Evolutionary conservation across 768 basidiomycete genomes (phyloP), one percentile per base, ranked within the genome.

Genomic region (Scleroderma citrinum): DNA sequence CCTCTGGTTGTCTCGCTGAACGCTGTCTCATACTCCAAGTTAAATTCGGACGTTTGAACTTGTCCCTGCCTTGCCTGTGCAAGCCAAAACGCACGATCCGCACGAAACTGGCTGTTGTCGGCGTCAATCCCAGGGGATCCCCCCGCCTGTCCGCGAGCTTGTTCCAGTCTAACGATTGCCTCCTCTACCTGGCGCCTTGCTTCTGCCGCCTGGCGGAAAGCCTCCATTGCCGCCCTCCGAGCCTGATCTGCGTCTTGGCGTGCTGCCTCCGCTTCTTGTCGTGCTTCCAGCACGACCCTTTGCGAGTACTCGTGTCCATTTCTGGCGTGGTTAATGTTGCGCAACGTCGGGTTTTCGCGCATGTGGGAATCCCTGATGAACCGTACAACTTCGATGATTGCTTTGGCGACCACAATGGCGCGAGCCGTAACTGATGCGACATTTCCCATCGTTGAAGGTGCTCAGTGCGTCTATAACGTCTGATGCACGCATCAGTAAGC

Each of bases 341-440:
- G 19, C 17, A 50, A 30, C 3, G 44, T 46, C 13, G 49, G 44
- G 31, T 50, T 50, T 16, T 45, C 49, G 0, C 19, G 29, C 23
- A 46, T 14, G 26, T 5, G 26, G 31, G 35, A 36, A 7, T 17
- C 21, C 24, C 30, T 32, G 20, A 50, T 37, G 7, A 8, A 23
- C n/a, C 17, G 14, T 12, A 50, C 20, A 4, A 50, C 4, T 17
- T 17, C 10, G n/a, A 50, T 8, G 44, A 50, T 17, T 5, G 19
- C 21, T 23, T 24, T 26, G 12, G 24, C 36, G 11, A 46, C 40
- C n/a, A 23, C n/a, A 8, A 24, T 26, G 37, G 40, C n/a, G 11
- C n/a, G 11, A 7, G 43, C 29, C 7, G 19, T 35, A 11, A 39
- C 37, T 16, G 49, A 50, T 39, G 17, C 36, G 19, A 41, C 49